phyloP scores from a whole-genome alignment of 176 grass and related monocot species.

The Cymbopogon citratus region DNA sequence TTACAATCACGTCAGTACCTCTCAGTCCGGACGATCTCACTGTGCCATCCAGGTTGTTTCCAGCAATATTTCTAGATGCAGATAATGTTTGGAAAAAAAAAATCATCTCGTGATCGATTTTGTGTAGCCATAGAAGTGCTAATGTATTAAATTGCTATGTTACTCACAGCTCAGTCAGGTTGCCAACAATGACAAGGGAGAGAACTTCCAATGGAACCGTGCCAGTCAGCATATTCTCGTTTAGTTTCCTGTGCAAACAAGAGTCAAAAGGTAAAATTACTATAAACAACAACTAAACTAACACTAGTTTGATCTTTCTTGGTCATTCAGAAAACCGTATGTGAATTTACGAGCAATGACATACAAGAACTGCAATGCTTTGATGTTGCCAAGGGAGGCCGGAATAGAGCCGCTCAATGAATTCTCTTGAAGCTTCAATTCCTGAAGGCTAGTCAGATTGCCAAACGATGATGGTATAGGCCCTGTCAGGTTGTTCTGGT shows the following conservation, averaged over 20 bases:
- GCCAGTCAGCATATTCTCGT: constrained; percentile 12
- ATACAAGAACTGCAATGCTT: constrained; percentile 19
- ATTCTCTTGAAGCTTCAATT: constrained; percentile 30
- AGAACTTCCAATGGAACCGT: constrained; percentile 25
- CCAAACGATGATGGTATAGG: constrained; percentile 17
- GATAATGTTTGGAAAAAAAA: not conserved
- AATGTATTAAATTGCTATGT: not conserved
- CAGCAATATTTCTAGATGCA: constrained; percentile 22
- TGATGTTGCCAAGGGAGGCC: constrained; percentile 28
- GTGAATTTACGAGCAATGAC: not conserved
- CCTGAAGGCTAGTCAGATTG: not conserved
- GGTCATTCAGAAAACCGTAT: not conserved
- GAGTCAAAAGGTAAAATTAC: not conserved
- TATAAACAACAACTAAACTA: not conserved
- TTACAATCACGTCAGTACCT: constrained; percentile 3
- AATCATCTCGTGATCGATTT: not conserved
- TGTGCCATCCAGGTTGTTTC: constrained; percentile 20
- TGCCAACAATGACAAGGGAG: not conserved
- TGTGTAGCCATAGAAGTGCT: not conserved
- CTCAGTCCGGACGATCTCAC: not conserved
- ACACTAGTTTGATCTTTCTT: not conserved
- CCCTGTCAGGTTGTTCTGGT: constrained; percentile 22
- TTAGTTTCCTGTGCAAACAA: constrained; percentile 13
- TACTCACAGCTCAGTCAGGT: constrained; percentile 39
- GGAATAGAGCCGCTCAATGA: constrained; percentile 16